Evolutionary conservation across 148 eudicot genomes (phyloP).

Genomic region (Cornus florida): DNA sequence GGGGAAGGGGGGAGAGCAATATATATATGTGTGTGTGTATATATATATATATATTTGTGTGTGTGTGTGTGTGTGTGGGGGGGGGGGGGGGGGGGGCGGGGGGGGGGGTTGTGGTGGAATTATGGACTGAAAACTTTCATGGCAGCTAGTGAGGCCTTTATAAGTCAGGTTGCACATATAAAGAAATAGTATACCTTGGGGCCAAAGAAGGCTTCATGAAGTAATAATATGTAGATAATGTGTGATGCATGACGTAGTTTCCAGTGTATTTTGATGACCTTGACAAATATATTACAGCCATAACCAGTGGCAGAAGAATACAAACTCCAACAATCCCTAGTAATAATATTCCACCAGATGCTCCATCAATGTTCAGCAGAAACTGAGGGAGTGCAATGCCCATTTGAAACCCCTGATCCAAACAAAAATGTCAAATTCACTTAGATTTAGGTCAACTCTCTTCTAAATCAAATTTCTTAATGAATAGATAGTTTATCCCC

Average conservation of each 20-base stretch:
- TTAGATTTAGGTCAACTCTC: not conserved
- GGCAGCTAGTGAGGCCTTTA: not conserved
- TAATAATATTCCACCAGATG: conserved; percentile 31
- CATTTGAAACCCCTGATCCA: conserved; percentile 36
- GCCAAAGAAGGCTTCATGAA: conserved; percentile 35
- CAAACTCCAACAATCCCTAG: conserved; percentile 39
- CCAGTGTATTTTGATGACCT: conserved; percentile 37
- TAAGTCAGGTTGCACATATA: not conserved
- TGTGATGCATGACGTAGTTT: conserved; percentile 33
- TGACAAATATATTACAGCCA: conserved; percentile 32
- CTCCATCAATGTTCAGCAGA: conserved; percentile 33
- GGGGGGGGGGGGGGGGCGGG: not conserved
- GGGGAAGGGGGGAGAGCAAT: not conserved
- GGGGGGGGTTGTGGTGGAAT: not conserved
- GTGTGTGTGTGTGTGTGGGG: too few species aligned
- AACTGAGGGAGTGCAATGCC: conserved; percentile 40
- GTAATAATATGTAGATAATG: conserved; percentile 32
- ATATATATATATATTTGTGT: too few species aligned
- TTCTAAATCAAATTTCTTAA: not conserved
- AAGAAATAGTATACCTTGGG: conserved; percentile 21
- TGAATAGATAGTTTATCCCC: not conserved
- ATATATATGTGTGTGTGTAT: too few species aligned
- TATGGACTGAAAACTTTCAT: not conserved
- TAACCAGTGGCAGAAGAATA: conserved; percentile 30
- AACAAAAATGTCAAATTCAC: not conserved